Percentiles rank a stretch among this genome's conserved stretches.
Conservation (phyloP, 495 filamentous ascomycete genomes). For the Friedmanniomyces endolithicus region DNA sequence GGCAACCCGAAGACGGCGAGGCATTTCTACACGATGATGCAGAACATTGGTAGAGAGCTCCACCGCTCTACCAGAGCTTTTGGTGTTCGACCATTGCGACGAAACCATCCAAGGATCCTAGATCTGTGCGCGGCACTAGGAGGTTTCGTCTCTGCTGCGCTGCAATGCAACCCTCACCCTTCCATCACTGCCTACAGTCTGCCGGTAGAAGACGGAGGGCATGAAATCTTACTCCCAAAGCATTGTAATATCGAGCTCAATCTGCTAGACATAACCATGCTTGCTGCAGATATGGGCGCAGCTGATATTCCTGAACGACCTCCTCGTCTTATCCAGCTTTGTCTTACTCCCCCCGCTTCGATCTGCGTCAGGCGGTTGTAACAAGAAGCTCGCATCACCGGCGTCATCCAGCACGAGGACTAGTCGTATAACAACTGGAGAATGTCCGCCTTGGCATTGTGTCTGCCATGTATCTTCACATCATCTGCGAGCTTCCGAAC, state of each 20-base stretch:
- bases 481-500: slow-evolving; percentile 20
- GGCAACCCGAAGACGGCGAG: slow-evolving; percentile 5
- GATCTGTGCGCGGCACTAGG: slow-evolving; percentile 50
- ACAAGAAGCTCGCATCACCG: slow-evolving; percentile 34
- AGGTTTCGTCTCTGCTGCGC: slow-evolving; percentile 33
- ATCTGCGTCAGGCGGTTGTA: neutral
- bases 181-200: slow-evolving; percentile 35
- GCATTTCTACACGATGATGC: slow-evolving; percentile 31
- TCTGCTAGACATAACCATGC: slow-evolving; percentile 43
- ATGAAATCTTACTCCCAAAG: slow-evolving; percentile 29
- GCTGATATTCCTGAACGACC: slow-evolving; percentile 28
- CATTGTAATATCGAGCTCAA: slow-evolving; percentile 10
- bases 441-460: slow-evolving; percentile 28
- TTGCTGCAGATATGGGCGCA: slow-evolving; percentile 41
- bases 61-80: slow-evolving; percentile 20
- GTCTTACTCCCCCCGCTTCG: neutral
- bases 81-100: neutral
- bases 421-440: slow-evolving; percentile 30
- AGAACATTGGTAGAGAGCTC: slow-evolving; percentile 27
- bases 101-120: slow-evolving; percentile 27
- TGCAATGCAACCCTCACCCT: slow-evolving; percentile 31
- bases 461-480: slow-evolving; percentile 16
- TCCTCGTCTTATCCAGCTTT: too few relatives aligned
- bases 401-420: slow-evolving; percentile 42
- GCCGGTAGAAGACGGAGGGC: slow-evolving; percentile 31